A percentile compares a stretch with the other conserved stretches of the same genome.
Evolutionary conservation across 2,329 filamentous ascomycete species (phyloP).

Genomic region (Penicillium sp.): DNA sequence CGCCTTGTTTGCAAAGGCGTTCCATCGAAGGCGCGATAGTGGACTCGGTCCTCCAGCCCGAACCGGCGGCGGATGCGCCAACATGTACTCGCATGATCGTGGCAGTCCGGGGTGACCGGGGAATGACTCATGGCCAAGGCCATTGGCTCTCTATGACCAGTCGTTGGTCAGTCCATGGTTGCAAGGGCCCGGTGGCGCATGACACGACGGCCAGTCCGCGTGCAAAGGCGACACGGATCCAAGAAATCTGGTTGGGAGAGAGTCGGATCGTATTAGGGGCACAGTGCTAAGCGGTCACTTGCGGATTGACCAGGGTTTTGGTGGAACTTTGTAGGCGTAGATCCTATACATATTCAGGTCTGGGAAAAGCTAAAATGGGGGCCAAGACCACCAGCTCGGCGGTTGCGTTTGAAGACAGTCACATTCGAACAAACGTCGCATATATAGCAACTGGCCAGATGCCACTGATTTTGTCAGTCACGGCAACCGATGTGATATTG

Average conservation of each 20-base stretch:
- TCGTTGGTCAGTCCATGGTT: not conserved
- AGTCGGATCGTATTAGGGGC: not conserved
- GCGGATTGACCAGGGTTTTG: not conserved
- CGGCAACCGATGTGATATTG: not conserved
- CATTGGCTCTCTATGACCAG: not conserved
- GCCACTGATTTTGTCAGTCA: not conserved
- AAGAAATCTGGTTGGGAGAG: not conserved
- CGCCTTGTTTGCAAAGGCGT: not conserved
- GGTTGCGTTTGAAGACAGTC: not conserved
- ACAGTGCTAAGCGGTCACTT: not conserved
- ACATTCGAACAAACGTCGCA: not conserved
- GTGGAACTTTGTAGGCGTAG: constrained; percentile 2
- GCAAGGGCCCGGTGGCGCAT: not conserved
- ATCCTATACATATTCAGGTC: constrained; percentile 12
- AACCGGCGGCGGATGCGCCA: not conserved
- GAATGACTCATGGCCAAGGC: not conserved
- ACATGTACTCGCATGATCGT: not conserved
- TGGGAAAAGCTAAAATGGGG: not conserved
- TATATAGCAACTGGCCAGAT: not conserved
- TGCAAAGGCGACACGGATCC: not conserved
- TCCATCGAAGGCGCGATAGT: not conserved
- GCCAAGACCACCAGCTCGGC: not conserved
- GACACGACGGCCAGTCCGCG: not conserved
- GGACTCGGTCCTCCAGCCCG: not conserved
- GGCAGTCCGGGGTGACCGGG: not conserved